Conservation (phyloP, 2,329 filamentous ascomycete species). For the Curvularia sp. region DNA sequence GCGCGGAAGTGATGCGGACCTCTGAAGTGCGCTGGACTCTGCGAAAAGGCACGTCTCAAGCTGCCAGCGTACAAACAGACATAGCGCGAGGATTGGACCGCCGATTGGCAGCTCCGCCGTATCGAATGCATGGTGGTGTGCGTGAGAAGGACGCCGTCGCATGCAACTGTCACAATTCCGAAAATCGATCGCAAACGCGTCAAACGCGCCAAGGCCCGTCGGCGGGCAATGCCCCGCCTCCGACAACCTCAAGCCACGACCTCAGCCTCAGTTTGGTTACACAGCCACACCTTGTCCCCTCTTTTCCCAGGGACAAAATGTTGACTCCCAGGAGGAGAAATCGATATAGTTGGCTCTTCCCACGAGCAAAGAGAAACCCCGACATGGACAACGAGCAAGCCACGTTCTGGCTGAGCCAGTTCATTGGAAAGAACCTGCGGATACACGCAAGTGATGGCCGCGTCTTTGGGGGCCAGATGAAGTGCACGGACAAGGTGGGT, state of each 20-base stretch:
- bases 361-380: conserved; percentile 22
- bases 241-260: conserved; percentile 15
- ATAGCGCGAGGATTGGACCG: conserved; percentile 24
- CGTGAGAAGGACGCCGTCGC: conserved; percentile 5
- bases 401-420: conserved; percentile 64
- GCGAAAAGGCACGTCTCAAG: conserved; percentile 42
- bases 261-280: conserved; percentile 14
- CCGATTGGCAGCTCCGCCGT: conserved; percentile 40
- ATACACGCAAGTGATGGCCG: conserved; percentile 82
- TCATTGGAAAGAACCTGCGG: conserved; percentile 80
- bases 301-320: conserved; percentile 18
- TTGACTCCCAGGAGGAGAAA: conserved; percentile 15
- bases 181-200: conserved; percentile 33
- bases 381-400: conserved; percentile 62
- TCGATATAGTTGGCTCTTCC: conserved; percentile 30
- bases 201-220: conserved; percentile 38
- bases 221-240: conserved; percentile 5
- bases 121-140: conserved; percentile 41
- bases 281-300: conserved; percentile 26
- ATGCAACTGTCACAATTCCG: conserved; percentile 9
- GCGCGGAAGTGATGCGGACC: conserved; percentile 24
- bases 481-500: conserved; percentile 88
- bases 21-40: conserved; percentile 30
- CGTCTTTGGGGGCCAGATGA: conserved; percentile 88
- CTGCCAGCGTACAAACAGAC: conserved; percentile 26